These are phyloP conservation scores for Diplocarpon rosae DNA, from an alignment of 2,329 filamentous ascomycete genomes.

Conservation along the genomic window DNA sequence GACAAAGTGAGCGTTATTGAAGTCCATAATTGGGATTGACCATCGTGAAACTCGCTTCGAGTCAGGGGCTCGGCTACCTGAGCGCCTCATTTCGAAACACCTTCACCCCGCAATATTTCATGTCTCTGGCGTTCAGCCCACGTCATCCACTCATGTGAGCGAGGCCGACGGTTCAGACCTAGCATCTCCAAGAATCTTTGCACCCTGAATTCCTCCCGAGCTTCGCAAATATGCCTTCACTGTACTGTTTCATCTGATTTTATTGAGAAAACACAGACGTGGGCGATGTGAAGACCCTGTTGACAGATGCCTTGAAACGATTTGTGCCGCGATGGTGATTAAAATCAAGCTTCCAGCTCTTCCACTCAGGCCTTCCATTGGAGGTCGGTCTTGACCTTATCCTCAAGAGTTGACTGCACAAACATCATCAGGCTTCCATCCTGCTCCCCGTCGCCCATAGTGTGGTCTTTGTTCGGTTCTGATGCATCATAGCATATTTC, in stretches of 20 bases:
- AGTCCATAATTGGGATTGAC: slow-evolving; percentile 14
- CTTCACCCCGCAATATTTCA: slow-evolving; percentile 3
- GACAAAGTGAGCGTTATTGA: too few relatives aligned
- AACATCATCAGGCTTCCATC: slow-evolving; percentile 43
- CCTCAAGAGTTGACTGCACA: slow-evolving; percentile 49
- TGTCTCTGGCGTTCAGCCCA: slow-evolving; percentile 12
- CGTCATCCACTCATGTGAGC: slow-evolving; percentile 6
- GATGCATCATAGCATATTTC: slow-evolving; percentile 47
- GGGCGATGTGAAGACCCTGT: background rate
- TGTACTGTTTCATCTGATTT: background rate
- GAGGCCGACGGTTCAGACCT: slow-evolving; percentile 13
- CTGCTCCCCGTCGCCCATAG: slow-evolving; percentile 28
- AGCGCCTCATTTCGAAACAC: slow-evolving; percentile 11
- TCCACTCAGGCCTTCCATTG: slow-evolving; percentile 39
- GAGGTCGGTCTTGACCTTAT: slow-evolving; percentile 42
- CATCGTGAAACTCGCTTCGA: slow-evolving; percentile 21
- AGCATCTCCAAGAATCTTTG: slow-evolving; percentile 5
- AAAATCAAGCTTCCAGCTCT: slow-evolving; percentile 3
- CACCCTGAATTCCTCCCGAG: slow-evolving; percentile 1
- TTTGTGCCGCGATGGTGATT: slow-evolving; percentile 4
- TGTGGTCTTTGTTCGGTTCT: slow-evolving; percentile 17
- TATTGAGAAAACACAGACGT: slow-evolving; percentile 1
- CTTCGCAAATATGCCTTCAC: slow-evolving; percentile 19
- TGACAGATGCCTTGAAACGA: slow-evolving; percentile 5
- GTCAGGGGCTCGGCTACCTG: slow-evolving; percentile 10